Percentiles rank a stretch among this genome's conserved stretches.
phyloP scores from a whole-genome alignment of 2,329 filamentous ascomycete species.

The Helicocarpus griseus region DNA sequence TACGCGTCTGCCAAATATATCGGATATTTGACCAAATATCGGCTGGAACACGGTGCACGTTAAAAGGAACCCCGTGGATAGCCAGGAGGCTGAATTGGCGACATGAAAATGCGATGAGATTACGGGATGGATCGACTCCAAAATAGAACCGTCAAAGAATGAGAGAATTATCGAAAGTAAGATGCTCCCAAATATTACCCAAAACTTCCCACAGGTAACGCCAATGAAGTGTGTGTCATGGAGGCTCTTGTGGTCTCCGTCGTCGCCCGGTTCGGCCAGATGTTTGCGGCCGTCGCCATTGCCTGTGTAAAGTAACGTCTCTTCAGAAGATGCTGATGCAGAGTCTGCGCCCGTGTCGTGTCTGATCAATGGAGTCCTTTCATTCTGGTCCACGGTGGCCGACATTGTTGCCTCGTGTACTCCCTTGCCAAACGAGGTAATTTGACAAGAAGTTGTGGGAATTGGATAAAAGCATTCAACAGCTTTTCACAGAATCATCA shows the following conservation, averaged over 20 bases:
- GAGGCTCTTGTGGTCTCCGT: background rate
- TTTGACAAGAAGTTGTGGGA: no score
- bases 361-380: background rate
- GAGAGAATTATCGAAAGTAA: constrained; percentile 45
- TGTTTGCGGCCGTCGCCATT: background rate
- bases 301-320: background rate
- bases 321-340: background rate
- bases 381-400: background rate
- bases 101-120: constrained; percentile 72
- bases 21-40: constrained; percentile 61
- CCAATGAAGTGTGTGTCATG: constrained; percentile 22
- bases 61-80: constrained; percentile 68
- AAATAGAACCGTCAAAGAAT: constrained; percentile 67
- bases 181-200: constrained; percentile 52
- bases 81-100: constrained; percentile 70
- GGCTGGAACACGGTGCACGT: constrained; percentile 69
- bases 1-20: constrained; percentile 61
- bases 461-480: no score
- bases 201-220: constrained; percentile 43
- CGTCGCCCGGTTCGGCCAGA: background rate
- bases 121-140: constrained; percentile 71
- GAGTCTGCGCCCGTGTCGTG: background rate
- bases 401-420: background rate
- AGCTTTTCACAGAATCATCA: background rate
- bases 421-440: background rate